Percentiles rank a stretch among this genome's conserved stretches.
Evolutionary conservation across 768 basidiomycete genomes (phyloP).

Genomic region (Coprinopsis marcescibilis): DNA sequence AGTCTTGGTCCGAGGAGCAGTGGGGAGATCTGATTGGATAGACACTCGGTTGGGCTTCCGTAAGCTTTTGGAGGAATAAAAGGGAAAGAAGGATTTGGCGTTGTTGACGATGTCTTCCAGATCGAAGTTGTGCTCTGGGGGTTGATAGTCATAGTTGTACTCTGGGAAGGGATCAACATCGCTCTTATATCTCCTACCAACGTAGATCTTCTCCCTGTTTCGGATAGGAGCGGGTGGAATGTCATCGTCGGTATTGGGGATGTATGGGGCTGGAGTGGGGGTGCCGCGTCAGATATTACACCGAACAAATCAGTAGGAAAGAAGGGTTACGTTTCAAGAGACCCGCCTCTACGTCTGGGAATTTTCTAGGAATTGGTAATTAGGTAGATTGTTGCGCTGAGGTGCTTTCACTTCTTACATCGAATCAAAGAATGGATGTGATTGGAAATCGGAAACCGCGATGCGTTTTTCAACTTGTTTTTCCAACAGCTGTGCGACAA

Average conservation of each 20-base stretch:
- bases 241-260: not conserved
- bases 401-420: no score
- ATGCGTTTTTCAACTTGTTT: slow-evolving; percentile 8
- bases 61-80: no score
- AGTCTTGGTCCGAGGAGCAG: no score
- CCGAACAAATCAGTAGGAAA: not conserved
- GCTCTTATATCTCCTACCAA: slow-evolving; percentile 2
- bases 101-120: not conserved
- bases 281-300: not conserved
- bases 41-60: not conserved
- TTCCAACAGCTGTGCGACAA: slow-evolving; percentile 1
- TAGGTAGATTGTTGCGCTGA: no score
- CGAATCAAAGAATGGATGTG: slow-evolving; percentile 7
- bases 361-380: no score
- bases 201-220: slow-evolving; percentile 7
- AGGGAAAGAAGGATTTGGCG: not conserved
- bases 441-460: not conserved
- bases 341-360: slow-evolving; percentile 3
- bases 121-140: not conserved
- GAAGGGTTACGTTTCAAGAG: slow-evolving; percentile 6
- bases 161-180: slow-evolving; percentile 9
- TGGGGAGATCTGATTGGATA: not conserved
- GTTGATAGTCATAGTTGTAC: slow-evolving; percentile 7
- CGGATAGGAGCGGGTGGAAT: not conserved
- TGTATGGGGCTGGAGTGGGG: slow-evolving; percentile 7